Evolutionary conservation across 2,329 filamentous ascomycete species (phyloP).

Genomic region (Claviceps fusiformis): DNA sequence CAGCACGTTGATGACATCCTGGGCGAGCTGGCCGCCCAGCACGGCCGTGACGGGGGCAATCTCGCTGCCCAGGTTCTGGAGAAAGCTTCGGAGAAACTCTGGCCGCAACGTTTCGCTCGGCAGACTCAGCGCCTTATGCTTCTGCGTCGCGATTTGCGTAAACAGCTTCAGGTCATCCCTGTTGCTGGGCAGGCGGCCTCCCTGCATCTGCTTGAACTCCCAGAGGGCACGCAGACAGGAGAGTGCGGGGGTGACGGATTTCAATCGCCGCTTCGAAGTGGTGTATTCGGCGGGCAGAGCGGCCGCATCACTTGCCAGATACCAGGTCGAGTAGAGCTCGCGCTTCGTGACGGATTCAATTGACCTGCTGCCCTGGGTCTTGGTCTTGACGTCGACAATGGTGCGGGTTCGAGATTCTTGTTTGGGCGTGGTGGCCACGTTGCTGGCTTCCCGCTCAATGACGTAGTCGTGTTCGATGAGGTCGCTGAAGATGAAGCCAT

Average conservation of each 20-base stretch:
- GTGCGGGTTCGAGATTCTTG: slow-evolving; percentile 67
- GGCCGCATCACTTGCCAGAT: slow-evolving; percentile 67
- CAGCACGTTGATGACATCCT: slow-evolving; percentile 95
- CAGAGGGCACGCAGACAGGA: slow-evolving; percentile 82
- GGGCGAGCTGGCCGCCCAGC: slow-evolving; percentile 77
- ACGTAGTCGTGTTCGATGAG: slow-evolving; percentile 82
- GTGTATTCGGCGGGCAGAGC: slow-evolving; percentile 55
- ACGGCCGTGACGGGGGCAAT: slow-evolving; percentile 79
- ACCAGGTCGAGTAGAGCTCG: slow-evolving; percentile 78
- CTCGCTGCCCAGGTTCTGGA: slow-evolving; percentile 76
- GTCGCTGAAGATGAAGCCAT: slow-evolving; percentile 91
- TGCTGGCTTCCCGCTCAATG: slow-evolving; percentile 72
- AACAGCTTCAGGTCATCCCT: slow-evolving; percentile 60
- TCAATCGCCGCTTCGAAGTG: slow-evolving; percentile 53
- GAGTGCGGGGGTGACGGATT: slow-evolving; percentile 68
- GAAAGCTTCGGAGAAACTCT: slow-evolving; percentile 67
- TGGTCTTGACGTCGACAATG: slow-evolving; percentile 58
- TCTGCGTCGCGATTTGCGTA: slow-evolving; percentile 62
- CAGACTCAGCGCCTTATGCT: slow-evolving; percentile 61
- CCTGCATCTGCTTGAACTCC: slow-evolving; percentile 54
- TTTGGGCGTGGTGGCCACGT: slow-evolving; percentile 51
- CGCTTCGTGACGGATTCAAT: slow-evolving; percentile 84
- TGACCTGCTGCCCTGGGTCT: slow-evolving; percentile 51
- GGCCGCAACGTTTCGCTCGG: slow-evolving; percentile 53
- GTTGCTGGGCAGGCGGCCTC: slow-evolving; percentile 39